A percentile compares a stretch with the other conserved stretches of the same genome.
phyloP scores from a whole-genome alignment of 495 filamentous ascomycete genomes.

The Thozetella sp. region DNA sequence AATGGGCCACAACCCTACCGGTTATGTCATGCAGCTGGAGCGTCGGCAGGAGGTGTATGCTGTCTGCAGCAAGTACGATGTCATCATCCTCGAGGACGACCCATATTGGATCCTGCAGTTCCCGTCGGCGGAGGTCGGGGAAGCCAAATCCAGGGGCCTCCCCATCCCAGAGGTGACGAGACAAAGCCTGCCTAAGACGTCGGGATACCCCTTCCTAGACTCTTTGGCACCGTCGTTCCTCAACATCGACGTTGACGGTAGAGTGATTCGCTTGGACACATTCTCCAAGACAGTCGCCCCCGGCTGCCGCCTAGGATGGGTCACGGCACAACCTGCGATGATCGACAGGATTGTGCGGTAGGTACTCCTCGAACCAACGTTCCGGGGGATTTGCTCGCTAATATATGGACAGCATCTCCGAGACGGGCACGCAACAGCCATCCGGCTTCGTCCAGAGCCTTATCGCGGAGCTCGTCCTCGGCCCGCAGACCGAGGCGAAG shows the following conservation, averaged over 20 bases:
- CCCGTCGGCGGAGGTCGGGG: slow-evolving; percentile 60
- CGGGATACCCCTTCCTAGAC: slow-evolving; percentile 78
- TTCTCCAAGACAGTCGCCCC: slow-evolving; percentile 85
- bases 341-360: slow-evolving; percentile 66
- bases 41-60: slow-evolving; percentile 79
- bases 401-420: slow-evolving; percentile 55
- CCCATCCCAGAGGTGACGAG: slow-evolving; percentile 18
- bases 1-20: slow-evolving; percentile 91
- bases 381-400: too few relatives aligned
- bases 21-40: slow-evolving; percentile 67
- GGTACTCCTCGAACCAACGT: too few relatives aligned
- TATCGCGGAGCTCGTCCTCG: slow-evolving; percentile 76
- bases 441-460: slow-evolving; percentile 86
- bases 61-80: slow-evolving; percentile 80
- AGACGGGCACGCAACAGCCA: slow-evolving; percentile 78
- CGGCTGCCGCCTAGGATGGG: slow-evolving; percentile 81
- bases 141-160: slow-evolving; percentile 45
- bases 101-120: slow-evolving; percentile 97
- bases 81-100: slow-evolving; percentile 93
- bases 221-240: slow-evolving; percentile 79
- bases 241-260: slow-evolving; percentile 76
- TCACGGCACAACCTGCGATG: slow-evolving; percentile 77
- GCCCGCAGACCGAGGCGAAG: slow-evolving; percentile 52
- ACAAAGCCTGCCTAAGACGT: slow-evolving; percentile 49
- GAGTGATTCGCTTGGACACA: slow-evolving; percentile 81